phyloP scores from a whole-genome alignment of 176 grass and related monocot species.

The Pontederia paniculata region DNA sequence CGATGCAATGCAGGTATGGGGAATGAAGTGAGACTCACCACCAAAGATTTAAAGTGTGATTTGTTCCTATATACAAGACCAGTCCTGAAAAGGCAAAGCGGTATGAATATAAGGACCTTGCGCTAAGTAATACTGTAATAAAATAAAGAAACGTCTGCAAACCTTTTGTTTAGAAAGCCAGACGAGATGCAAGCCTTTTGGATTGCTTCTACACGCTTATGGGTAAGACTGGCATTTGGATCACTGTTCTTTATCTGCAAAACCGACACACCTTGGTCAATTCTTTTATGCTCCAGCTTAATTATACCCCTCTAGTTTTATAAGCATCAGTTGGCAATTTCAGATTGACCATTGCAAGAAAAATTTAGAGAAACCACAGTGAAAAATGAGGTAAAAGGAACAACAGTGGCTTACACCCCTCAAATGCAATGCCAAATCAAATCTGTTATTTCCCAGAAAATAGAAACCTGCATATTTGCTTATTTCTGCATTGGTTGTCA shows the following conservation, averaged over 20 bases:
- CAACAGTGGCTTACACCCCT: too few relatives aligned
- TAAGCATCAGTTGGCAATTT: too few relatives aligned
- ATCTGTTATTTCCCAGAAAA: too few relatives aligned
- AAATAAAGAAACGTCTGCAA: background rate
- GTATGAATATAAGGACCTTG: background rate
- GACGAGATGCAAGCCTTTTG: slow-evolving; percentile 59
- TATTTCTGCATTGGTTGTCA: too few relatives aligned
- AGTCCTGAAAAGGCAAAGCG: background rate
- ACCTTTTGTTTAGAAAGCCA: slow-evolving; percentile 69
- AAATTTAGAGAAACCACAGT: too few relatives aligned
- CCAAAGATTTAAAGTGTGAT: background rate
- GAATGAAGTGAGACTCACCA: slow-evolving; percentile 2
- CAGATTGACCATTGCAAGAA: too few relatives aligned
- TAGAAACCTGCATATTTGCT: too few relatives aligned
- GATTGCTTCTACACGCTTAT: slow-evolving; percentile 44
- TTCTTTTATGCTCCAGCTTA: background rate
- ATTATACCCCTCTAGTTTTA: too few relatives aligned
- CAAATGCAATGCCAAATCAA: too few relatives aligned
- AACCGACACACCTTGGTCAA: background rate
- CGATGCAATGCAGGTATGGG: background rate
- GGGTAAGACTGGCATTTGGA: slow-evolving; percentile 45
- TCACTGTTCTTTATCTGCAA: slow-evolving; percentile 6
- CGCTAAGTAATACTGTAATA: background rate
- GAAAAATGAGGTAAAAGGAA: too few relatives aligned
- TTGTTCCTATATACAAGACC: background rate